A percentile compares a stretch with the other conserved stretches of the same genome.
Conservation (phyloP, 1,139 yeast species). For the Taphrina betulina region DNA sequence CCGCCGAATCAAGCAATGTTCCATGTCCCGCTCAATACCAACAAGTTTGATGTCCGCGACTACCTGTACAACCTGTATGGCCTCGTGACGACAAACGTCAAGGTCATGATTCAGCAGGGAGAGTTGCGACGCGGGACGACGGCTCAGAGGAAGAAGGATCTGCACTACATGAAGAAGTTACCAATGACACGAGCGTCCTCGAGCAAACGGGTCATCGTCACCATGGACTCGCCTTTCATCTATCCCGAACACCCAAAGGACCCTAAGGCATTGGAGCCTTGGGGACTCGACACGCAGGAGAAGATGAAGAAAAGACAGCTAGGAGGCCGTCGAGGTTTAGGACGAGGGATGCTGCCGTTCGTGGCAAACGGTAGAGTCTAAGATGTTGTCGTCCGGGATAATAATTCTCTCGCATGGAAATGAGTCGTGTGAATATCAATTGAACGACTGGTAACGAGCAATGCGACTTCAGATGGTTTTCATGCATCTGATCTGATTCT, state of each 20-base stretch:
- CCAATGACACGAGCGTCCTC: conserved; percentile 25
- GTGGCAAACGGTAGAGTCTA: conserved; percentile 22
- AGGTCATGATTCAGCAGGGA: conserved; percentile 34
- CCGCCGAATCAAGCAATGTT: conserved; percentile 40
- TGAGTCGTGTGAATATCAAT: no score
- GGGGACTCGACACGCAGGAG: conserved; percentile 8
- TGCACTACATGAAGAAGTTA: conserved; percentile 29
- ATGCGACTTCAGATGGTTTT: no score
- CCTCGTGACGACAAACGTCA: conserved; percentile 38
- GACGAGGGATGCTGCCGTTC: conserved; percentile 11
- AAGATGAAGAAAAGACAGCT: conserved; percentile 8
- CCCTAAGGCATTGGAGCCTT: conserved; percentile 11
- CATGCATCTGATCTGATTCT: no score
- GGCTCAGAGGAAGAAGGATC: conserved; percentile 25
- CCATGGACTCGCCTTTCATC: conserved; percentile 40
- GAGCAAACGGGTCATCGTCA: conserved; percentile 39
- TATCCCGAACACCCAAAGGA: conserved; percentile 15
- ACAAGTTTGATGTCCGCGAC: conserved; percentile 41
- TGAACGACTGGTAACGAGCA: no score
- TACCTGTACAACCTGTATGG: conserved; percentile 40
- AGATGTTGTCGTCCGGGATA: no score
- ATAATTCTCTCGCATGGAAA: no score
- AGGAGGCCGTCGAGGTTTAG: conserved; percentile 19
- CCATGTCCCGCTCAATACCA: conserved; percentile 39
- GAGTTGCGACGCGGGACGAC: conserved; percentile 23